phyloP scores from a whole-genome alignment of 805 yeast genomes.

The Candida taoyuanica region DNA sequence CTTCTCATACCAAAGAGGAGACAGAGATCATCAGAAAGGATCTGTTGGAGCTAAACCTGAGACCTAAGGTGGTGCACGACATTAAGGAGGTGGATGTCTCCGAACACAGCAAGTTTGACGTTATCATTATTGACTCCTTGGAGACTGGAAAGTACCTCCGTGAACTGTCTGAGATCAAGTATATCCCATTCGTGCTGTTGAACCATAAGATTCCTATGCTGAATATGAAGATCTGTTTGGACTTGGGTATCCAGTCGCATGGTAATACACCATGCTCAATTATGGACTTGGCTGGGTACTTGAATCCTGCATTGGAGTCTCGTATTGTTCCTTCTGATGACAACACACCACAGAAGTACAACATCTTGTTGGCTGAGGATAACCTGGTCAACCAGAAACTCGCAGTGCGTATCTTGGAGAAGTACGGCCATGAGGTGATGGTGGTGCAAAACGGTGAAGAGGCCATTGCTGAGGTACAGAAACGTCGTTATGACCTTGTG shows the following conservation, averaged over 20 bases:
- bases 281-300: constrained; percentile 74
- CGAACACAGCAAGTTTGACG: constrained; percentile 58
- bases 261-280: constrained; percentile 87
- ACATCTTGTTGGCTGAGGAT: constrained; percentile 79
- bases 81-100: constrained; percentile 53
- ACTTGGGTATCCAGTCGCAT: constrained; percentile 80
- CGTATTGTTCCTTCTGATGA: constrained; percentile 75
- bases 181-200: constrained; percentile 75
- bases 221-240: constrained; percentile 77
- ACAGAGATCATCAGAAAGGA: constrained; percentile 46
- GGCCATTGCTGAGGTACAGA: constrained; percentile 70
- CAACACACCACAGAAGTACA: constrained; percentile 72
- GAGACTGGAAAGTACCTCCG: constrained; percentile 70
- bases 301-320: constrained; percentile 81
- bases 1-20: constrained; percentile 51
- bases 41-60: constrained; percentile 51
- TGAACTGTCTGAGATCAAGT: constrained; percentile 69
- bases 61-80: constrained; percentile 54
- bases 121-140: constrained; percentile 76
- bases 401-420: constrained; percentile 79
- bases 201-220: constrained; percentile 73
- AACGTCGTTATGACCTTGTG: constrained; percentile 68
- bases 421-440: constrained; percentile 76
- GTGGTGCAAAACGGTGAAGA: constrained; percentile 84
- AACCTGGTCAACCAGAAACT: constrained; percentile 82